phyloP scores from a whole-genome alignment of 345 rosid genomes.

The Gossypium herbaceum region DNA sequence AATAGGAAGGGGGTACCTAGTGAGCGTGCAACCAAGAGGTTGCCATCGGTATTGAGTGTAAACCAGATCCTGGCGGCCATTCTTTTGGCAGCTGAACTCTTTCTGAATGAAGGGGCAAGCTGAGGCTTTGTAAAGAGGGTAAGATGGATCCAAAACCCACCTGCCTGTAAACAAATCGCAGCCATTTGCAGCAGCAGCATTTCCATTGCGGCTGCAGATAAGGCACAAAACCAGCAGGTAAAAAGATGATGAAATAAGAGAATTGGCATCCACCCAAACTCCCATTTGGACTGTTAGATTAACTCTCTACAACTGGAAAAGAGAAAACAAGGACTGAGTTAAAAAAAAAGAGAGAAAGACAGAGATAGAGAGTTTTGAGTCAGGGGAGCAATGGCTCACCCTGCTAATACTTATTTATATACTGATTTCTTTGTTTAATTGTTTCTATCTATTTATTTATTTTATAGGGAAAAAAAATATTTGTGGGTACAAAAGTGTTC shows the following conservation, averaged over 20 bases:
- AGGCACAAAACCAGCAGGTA: not conserved
- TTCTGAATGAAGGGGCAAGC: conserved; percentile 63
- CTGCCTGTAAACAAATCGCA: conserved; percentile 63
- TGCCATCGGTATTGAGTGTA: conserved; percentile 67
- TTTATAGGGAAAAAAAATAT: not conserved
- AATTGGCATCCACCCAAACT: not conserved
- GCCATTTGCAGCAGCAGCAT: not conserved
- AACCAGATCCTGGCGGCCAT: conserved; percentile 68
- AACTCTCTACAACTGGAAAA: not conserved
- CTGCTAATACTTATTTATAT: not conserved
- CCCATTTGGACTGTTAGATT: not conserved
- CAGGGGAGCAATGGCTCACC: too few relatives aligned
- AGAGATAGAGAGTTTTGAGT: not conserved
- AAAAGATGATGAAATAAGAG: not conserved
- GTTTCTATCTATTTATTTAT: too few relatives aligned
- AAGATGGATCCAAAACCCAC: conserved; percentile 62
- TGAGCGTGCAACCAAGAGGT: conserved; percentile 54
- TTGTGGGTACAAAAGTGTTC: not conserved
- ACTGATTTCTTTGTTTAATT: not conserved
- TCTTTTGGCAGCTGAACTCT: conserved; percentile 57
- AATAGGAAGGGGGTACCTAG: conserved; percentile 34
- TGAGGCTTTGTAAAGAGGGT: conserved; percentile 52
- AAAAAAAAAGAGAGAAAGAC: not conserved
- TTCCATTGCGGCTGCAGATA: not conserved
- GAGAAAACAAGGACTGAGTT: not conserved